Base-by-base conservation (phyloP, 2,329 filamentous ascomycete genomes). In the Beauveria sp. region DNA sequence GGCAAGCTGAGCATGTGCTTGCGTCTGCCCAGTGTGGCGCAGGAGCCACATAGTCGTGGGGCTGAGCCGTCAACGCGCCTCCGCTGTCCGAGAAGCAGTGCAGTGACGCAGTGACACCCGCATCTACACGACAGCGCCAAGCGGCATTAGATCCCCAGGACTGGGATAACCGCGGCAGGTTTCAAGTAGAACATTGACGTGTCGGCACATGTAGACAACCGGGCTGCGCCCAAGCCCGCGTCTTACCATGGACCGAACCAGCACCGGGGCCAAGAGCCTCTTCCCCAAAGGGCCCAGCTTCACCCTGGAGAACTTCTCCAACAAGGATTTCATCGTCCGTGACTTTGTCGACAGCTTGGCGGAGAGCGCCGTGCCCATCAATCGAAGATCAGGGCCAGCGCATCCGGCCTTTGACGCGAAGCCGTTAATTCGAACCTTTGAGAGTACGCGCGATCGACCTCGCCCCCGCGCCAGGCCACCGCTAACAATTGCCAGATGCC, bases 281-380 rank as follows among this genome's bases (percentile, higher is more conserved):
- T 93, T 90, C 72, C 88, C 89, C 62, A 86, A 86, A 73, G 90
- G 88, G 45, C 90, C 91, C 63, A 88, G 83, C 73, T 97, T 97
- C 78, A 91, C 86, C 10, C 81, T 98, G 64, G 91, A 96, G 50
- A 92, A 93, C 77, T 91, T 93, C 75, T 90, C 90, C 62, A 90
- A 82, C 72, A 90, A 90, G 69, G 95, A 98, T 77, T 99, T 98
- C 71, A 97, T 98, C 65, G 93, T 98, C 66, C 92, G 96, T 70
- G 95, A 99, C 77, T 99, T 99, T 72, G 88, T 99, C 68, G 96
- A 99, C 73, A 86, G 88, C 57, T 86, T 99, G 62, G 95, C 93
- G 56, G 93, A 98, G 65, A 89, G 82, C 67, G 90, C 91, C 24
- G 84, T 91, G 42, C 87, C 90, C n/a, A 80, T 82, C 24, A 90